These are phyloP conservation scores for Leishmania mexicana DNA, from an alignment of 208 protist species.

Conservation along the genomic window DNA sequence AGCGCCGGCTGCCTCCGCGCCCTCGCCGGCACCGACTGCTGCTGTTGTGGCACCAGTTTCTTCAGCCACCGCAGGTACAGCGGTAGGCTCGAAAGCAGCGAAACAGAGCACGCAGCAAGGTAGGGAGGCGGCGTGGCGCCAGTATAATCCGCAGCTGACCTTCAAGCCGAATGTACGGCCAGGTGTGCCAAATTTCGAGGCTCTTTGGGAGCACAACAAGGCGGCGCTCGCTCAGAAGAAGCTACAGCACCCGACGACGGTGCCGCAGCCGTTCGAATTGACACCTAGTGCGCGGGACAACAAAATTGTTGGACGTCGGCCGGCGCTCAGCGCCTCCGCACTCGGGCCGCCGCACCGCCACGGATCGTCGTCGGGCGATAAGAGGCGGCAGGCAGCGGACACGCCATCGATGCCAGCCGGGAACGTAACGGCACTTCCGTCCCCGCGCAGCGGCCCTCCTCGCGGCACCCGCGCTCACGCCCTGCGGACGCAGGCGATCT, in stretches of 20 bases:
- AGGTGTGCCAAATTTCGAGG: conserved; percentile 80
- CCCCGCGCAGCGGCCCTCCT: conserved; percentile 18
- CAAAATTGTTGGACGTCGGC: conserved; percentile 23
- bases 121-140: conserved; percentile 13
- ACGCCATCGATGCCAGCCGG: neutral
- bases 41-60: neutral
- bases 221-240: conserved; percentile 50
- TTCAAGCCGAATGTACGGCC: conserved; percentile 78
- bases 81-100: neutral
- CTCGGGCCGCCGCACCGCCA: conserved; percentile 1
- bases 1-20: neutral
- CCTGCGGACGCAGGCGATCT: conserved; percentile 74
- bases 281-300: conserved; percentile 34
- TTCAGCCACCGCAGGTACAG: neutral
- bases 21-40: conserved; percentile 8
- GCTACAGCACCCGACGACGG: conserved; percentile 41
- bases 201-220: conserved; percentile 67
- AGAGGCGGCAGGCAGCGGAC: conserved; percentile 1
- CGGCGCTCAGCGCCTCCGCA: conserved; percentile 14
- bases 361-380: neutral
- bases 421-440: neutral
- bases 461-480: conserved; percentile 81
- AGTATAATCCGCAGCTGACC: conserved; percentile 62
- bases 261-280: conserved; percentile 60
- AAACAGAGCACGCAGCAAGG: conserved; percentile 4